These are phyloP conservation scores for Scheffersomyces insectosa DNA, from an alignment of 1,139 yeast species.

Conservation along the genomic window DNA sequence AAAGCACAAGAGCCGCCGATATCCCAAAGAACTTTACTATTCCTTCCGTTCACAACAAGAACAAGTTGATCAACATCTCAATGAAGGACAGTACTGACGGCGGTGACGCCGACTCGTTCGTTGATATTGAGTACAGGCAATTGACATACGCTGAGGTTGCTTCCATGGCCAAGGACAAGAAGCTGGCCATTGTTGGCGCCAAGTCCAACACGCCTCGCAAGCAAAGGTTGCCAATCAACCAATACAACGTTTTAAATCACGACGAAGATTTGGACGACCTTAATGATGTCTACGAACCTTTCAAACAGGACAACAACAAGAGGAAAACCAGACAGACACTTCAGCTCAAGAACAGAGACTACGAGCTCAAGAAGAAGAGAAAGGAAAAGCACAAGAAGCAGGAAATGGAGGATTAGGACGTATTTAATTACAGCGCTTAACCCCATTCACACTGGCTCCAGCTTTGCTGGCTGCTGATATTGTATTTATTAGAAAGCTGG, in stretches of 20 bases:
- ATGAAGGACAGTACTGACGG: constrained; percentile 26
- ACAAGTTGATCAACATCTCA: constrained; percentile 32
- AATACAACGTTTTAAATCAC: constrained; percentile 8
- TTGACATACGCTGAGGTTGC: constrained; percentile 51
- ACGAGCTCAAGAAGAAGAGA: constrained; percentile 8
- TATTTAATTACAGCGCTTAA: not conserved
- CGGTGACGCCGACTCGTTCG: constrained; percentile 34
- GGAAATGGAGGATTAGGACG: not conserved
- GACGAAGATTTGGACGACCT: constrained; percentile 3
- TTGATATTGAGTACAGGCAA: constrained; percentile 37
- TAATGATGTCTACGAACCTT: not conserved
- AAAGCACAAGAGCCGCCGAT: constrained; percentile 10
- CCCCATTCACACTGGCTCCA: no score
- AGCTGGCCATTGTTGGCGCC: constrained; percentile 6
- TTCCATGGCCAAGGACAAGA: constrained; percentile 24
- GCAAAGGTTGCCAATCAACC: constrained; percentile 9
- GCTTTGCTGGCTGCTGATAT: no score
- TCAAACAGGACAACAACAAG: constrained; percentile 1
- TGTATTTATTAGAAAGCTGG: no score
- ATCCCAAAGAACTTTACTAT: constrained; percentile 33
- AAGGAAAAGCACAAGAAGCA: constrained; percentile 13
- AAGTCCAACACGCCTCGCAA: constrained; percentile 7
- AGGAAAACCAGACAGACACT: not conserved
- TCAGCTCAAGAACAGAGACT: constrained; percentile 1
- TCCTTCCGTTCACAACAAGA: constrained; percentile 24